Percentiles rank a stretch among this genome's conserved stretches.
These are phyloP conservation scores for Aspergillus tubingensis DNA, from an alignment of 2,329 filamentous ascomycete genomes.

Conservation along the genomic window DNA sequence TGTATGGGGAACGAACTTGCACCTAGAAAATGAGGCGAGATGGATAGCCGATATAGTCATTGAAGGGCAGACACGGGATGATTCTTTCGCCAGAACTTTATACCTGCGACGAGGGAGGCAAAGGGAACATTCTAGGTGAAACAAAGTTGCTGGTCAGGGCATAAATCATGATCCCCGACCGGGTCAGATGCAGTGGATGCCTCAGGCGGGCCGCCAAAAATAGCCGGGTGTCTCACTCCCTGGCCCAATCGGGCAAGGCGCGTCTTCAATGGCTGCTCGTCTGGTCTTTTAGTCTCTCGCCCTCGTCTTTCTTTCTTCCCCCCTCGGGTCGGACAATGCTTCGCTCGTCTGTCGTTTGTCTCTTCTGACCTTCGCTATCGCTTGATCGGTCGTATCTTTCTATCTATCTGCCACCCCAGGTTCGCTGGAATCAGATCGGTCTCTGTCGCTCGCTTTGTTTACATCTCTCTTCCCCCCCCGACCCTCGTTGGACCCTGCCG, in stretches of 20 bases:
- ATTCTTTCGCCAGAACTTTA: no score
- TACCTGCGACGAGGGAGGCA: no score
- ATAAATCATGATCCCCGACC: no score
- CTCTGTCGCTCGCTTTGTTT: slow-evolving; percentile 30
- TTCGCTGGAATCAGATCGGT: background rate
- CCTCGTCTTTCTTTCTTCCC: slow-evolving; percentile 15
- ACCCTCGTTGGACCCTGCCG: slow-evolving; percentile 17
- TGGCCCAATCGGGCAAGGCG: slow-evolving; percentile 19
- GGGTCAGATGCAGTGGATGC: slow-evolving; percentile 3
- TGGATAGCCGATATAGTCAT: no score
- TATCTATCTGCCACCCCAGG: background rate
- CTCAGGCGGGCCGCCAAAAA: slow-evolving; percentile 24
- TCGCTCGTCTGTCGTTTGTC: slow-evolving; percentile 8
- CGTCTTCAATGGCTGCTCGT: background rate
- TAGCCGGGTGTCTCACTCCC: slow-evolving; percentile 26
- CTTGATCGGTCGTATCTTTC: background rate
- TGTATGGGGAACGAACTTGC: no score
- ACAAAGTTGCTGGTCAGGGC: no score
- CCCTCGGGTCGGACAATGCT: background rate
- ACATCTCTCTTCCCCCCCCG: slow-evolving; percentile 8
- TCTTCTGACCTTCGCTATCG: slow-evolving; percentile 3
- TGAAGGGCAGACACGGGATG: no score
- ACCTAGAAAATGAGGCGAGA: no score
- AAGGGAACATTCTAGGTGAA: no score
- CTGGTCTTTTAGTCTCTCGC: slow-evolving; percentile 12